Conservation (phyloP, 1,284 basidiomycete species). For the Cutaneotrichosporon sp. region DNA sequence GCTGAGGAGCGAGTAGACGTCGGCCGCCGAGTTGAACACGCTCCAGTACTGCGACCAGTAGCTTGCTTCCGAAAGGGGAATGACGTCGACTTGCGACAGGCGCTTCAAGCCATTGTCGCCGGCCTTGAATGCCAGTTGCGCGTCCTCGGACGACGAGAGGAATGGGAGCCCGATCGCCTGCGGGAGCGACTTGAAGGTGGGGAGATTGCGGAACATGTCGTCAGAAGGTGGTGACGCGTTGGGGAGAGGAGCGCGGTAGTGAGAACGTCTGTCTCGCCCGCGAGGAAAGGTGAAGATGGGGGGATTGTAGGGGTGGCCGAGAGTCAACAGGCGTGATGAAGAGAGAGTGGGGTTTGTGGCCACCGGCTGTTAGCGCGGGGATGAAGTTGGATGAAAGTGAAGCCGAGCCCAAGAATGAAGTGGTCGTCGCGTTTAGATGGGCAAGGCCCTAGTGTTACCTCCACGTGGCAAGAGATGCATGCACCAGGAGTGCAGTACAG, state of each 20-base stretch:
- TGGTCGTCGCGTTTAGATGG: neutral
- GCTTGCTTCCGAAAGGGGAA: conserved; percentile 63
- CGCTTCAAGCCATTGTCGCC: conserved; percentile 74
- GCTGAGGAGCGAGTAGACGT: conserved; percentile 82
- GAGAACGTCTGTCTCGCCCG: neutral
- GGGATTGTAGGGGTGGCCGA: neutral
- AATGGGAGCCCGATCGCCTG: conserved; percentile 53
- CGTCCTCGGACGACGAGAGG: conserved; percentile 65
- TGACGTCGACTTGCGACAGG: conserved; percentile 68
- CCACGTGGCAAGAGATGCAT: neutral
- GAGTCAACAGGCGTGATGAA: neutral
- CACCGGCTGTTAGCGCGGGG: neutral
- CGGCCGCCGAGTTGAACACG: conserved; percentile 80
- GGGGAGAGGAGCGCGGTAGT: neutral
- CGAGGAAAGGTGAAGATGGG: neutral
- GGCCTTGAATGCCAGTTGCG: conserved; percentile 81
- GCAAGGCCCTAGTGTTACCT: neutral
- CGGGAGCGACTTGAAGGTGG: conserved; percentile 49
- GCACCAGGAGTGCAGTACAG: neutral
- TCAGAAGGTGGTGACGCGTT: neutral
- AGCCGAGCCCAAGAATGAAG: neutral
- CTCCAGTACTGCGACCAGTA: conserved; percentile 86
- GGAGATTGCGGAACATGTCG: conserved; percentile 42
- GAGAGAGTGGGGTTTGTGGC: neutral
- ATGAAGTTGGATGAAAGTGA: conserved; percentile 1